Conservation (phyloP, 176 grass and related monocot species). For the sorghum (Sorghum bicolor) region DNA sequence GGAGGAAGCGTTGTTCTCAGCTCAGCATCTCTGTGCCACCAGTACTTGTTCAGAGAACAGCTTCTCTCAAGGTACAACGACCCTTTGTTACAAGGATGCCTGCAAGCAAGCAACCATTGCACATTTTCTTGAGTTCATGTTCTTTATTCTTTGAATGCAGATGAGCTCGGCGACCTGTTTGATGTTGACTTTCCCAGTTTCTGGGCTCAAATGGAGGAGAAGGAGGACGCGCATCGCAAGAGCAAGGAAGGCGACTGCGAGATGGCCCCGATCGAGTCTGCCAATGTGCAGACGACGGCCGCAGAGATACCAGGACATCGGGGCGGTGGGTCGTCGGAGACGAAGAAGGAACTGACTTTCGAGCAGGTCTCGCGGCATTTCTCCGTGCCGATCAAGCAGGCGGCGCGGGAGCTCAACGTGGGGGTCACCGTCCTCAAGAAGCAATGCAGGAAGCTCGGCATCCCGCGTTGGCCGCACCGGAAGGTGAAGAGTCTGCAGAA, state of each 20-base stretch:
- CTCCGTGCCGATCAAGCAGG: slow-evolving; percentile 53
- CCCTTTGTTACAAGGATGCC: background rate
- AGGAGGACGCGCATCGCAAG: background rate
- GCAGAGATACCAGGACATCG: background rate
- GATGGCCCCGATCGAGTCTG: background rate
- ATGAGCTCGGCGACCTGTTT: background rate
- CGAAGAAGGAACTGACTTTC: slow-evolving; percentile 9
- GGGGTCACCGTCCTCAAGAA: slow-evolving; percentile 58
- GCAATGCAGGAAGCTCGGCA: slow-evolving; percentile 46
- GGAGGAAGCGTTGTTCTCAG: background rate
- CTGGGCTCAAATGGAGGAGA: slow-evolving; percentile 16
- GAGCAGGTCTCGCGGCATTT: slow-evolving; percentile 39
- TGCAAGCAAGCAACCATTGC: background rate
- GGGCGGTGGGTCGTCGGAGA: background rate
- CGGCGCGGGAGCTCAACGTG: slow-evolving; percentile 44
- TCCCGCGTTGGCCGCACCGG: slow-evolving; percentile 52
- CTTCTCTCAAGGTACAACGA: slow-evolving; percentile 14
- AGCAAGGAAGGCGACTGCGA: background rate
- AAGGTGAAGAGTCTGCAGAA: slow-evolving; percentile 59
- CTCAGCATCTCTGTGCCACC: background rate
- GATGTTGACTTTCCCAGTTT: background rate
- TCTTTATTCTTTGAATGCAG: slow-evolving; percentile 13
- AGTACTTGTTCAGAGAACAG: background rate
- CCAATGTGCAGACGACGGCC: background rate
- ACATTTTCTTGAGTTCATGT: background rate